These are phyloP conservation scores for Phaeosphaeriaceae sp. DNA, from an alignment of 2,329 filamentous ascomycete genomes.

Conservation along the genomic window DNA sequence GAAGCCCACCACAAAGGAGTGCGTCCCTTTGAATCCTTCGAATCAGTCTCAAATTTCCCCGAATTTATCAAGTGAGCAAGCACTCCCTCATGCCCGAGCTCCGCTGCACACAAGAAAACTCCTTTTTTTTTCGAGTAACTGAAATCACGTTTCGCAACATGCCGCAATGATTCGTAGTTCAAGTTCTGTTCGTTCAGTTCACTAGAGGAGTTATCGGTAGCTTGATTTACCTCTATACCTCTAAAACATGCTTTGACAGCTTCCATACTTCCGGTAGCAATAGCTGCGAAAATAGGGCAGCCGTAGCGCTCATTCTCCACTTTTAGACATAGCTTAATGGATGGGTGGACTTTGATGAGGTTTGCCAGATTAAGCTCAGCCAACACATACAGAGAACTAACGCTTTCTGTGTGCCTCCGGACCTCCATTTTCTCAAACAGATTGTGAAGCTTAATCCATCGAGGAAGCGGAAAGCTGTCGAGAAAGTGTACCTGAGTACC, in stretches of 20 bases:
- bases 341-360: conserved; percentile 37
- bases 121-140: conserved; percentile 15
- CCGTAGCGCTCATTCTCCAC: conserved; percentile 40
- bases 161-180: background rate
- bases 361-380: conserved; percentile 26
- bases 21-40: conserved; percentile 5
- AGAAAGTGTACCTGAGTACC: conserved; percentile 28
- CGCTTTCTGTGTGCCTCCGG: conserved; percentile 19
- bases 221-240: conserved; percentile 10
- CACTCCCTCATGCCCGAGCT: conserved; percentile 24
- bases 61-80: conserved; percentile 25
- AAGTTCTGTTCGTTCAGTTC: background rate
- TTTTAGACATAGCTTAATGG: conserved; percentile 20
- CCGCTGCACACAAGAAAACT: conserved; percentile 18
- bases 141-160: conserved; percentile 15
- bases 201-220: conserved; percentile 11
- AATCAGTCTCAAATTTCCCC: conserved; percentile 16
- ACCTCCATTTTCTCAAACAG: conserved; percentile 38
- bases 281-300: conserved; percentile 46
- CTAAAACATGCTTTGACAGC: conserved; percentile 25
- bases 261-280: conserved; percentile 37
- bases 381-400: conserved; percentile 25
- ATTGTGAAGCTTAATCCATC: conserved; percentile 43
- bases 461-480: conserved; percentile 25
- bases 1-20: conserved; percentile 14